Conservation (phyloP, 1,284 basidiomycete species). For the Gomphus bonarii region DNA sequence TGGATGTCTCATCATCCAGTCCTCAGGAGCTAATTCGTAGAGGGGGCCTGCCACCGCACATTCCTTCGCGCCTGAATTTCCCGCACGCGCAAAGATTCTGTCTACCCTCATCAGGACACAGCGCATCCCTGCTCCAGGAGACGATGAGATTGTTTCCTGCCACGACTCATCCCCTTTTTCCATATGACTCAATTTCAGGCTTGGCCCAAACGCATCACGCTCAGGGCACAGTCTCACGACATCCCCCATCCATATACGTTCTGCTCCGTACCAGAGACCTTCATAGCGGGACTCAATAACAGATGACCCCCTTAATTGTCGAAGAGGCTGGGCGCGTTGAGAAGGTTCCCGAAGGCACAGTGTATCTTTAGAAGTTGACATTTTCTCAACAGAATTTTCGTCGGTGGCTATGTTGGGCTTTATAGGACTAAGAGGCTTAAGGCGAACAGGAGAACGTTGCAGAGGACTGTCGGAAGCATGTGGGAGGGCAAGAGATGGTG, state of each 20-base stretch:
- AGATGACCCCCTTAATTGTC: background rate
- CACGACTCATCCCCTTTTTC: background rate
- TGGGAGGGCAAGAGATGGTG: background rate
- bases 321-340: too few relatives aligned
- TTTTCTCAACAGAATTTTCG: too few relatives aligned
- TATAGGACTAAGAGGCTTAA: background rate
- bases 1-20: constrained; percentile 32
- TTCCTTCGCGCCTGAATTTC: constrained; percentile 23
- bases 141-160: background rate
- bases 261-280: constrained; percentile 81
- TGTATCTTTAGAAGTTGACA: background rate
- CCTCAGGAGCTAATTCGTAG: constrained; percentile 62
- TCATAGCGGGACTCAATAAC: constrained; percentile 53
- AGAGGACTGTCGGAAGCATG: background rate
- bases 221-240: constrained; percentile 49
- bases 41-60: constrained; percentile 57
- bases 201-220: background rate
- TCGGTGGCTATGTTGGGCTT: background rate
- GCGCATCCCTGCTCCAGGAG: constrained; percentile 36
- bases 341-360: background rate
- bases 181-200: background rate
- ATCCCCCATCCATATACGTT: constrained; percentile 79
- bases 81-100: constrained; percentile 36
- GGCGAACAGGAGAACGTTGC: background rate
- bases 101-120: constrained; percentile 60